Percentiles rank a stretch among this genome's conserved stretches.
These are phyloP conservation scores for Septoria linicola DNA, from an alignment of 2,329 filamentous ascomycete species.

Conservation along the genomic window DNA sequence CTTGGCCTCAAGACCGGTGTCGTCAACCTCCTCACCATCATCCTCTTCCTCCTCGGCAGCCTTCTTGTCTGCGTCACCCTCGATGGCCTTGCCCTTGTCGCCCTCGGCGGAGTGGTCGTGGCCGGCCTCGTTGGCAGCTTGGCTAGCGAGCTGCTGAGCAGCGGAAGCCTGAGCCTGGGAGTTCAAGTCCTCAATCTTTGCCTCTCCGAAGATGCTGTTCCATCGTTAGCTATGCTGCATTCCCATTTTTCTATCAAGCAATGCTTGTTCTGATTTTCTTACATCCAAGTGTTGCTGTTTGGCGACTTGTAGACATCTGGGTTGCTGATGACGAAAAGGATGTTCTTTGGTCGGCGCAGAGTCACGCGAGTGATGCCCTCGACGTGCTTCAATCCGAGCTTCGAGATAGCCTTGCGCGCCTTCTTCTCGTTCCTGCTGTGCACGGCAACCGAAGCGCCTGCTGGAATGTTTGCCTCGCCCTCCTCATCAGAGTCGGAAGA, in stretches of 20 bases:
- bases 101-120: slow-evolving; percentile 77
- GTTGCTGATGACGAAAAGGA: slow-evolving; percentile 99
- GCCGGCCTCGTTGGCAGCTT: slow-evolving; percentile 64
- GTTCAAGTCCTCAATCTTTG: slow-evolving; percentile 99
- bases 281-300: slow-evolving; percentile 99
- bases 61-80: slow-evolving; percentile 54
- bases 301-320: slow-evolving; percentile 99
- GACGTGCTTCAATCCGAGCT: slow-evolving; percentile 94
- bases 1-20: slow-evolving; percentile 93
- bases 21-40: slow-evolving; percentile 93
- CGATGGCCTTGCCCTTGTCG: slow-evolving; percentile 70
- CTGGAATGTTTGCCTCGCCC: slow-evolving; percentile 72
- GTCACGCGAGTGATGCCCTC: slow-evolving; percentile 98
- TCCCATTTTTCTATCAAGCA: slow-evolving; percentile 12
- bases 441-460: slow-evolving; percentile 83
- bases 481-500: slow-evolving; percentile 69
- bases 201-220: slow-evolving; percentile 93
- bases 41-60: slow-evolving; percentile 70
- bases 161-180: slow-evolving; percentile 94
- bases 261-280: slow-evolving; percentile 27
- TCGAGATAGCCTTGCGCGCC: slow-evolving; percentile 98
- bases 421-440: slow-evolving; percentile 99
- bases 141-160: slow-evolving; percentile 87
- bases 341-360: slow-evolving; percentile 97
- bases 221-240: slow-evolving; percentile 10